Conservation (phyloP, 2,329 filamentous ascomycete genomes). For the Stagonosporopsis cucurbitacearum region DNA sequence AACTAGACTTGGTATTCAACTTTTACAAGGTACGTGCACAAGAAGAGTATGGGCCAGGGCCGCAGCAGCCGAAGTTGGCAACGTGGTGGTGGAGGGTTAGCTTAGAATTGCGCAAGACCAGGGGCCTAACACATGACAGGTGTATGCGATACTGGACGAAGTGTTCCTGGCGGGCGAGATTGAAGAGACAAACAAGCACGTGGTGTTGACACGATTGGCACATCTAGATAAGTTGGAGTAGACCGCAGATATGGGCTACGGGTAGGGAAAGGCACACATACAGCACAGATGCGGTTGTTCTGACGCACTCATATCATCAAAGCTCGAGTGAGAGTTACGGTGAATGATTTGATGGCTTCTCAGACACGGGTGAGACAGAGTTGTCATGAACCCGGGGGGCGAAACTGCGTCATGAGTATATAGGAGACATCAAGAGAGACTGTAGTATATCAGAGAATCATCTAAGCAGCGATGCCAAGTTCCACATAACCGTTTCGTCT, state of each 20-base stretch:
- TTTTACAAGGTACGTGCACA: conserved; percentile 67
- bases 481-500: background rate
- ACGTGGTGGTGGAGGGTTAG: background rate
- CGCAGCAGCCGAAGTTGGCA: background rate
- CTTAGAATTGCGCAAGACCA: background rate
- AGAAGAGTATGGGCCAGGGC: background rate
- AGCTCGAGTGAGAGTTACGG: background rate
- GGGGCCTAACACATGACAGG: conserved; percentile 54
- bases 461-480: background rate
- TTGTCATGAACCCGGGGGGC: background rate
- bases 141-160: conserved; percentile 98
- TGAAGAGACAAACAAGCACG: conserved; percentile 98
- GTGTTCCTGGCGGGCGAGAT: conserved; percentile 98
- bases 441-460: background rate
- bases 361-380: background rate
- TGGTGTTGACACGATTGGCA: conserved; percentile 90
- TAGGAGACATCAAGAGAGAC: background rate
- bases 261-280: background rate
- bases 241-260: background rate
- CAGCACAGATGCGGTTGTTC: background rate
- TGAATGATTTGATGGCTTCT: background rate
- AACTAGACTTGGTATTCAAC: conserved; percentile 85
- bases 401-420: background rate
- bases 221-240: conserved; percentile 96
- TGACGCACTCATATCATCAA: background rate